Base-by-base conservation (phyloP, 495 filamentous ascomycete species). In the Ascodesmis nigricans region DNA sequence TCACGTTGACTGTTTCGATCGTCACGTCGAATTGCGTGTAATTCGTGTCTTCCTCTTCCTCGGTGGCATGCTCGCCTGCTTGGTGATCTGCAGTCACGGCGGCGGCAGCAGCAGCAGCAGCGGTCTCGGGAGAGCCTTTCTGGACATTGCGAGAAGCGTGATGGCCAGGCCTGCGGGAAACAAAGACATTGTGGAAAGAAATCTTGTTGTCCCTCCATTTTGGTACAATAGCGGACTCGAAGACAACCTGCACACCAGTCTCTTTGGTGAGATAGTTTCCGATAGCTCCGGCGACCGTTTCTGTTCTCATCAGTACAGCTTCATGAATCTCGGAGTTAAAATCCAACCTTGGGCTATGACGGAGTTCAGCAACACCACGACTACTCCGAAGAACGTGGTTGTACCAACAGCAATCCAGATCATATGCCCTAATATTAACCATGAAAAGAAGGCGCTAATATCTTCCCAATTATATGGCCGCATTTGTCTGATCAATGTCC, bases 1-100 rank as follows among this genome's bases (percentile, higher is more conserved):
- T 93, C 17, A 97, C 90, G 45, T 93, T 91, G 31, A 97, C 80
- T 0, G 78, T 84, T 36, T 91, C 78, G 32, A 97, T 76, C 0
- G 90, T 91, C 9, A 95, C 53, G 46, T 97, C 87, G 47, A 95
- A 97, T 46, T 97, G 87, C 0, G 83, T 93, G 52, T 93, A 95
- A 42, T 95, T 95, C 3, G 73, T 78, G 52, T 95, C 83, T 45
- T 93, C 84, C 35, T 78, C 76, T 36, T 71, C 67, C 38, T 53
- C 4, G 53, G 35, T 15, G 21, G 19, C 31, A 22, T 23, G 5
- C 13, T 21, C 31, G 8, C 18, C 36, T 3, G 26, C 34, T 19
- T 15, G 9, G 10, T 21, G 4, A 17, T 24, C 7, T 9, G 29
- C 20, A 18, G 8, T 3, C 42, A 69, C 70, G 11, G 73, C 74